A percentile compares a stretch with the other conserved stretches of the same genome.
Evolutionary conservation across 805 yeast species (phyloP).

Genomic region (Zygotorulaspora florentina): DNA sequence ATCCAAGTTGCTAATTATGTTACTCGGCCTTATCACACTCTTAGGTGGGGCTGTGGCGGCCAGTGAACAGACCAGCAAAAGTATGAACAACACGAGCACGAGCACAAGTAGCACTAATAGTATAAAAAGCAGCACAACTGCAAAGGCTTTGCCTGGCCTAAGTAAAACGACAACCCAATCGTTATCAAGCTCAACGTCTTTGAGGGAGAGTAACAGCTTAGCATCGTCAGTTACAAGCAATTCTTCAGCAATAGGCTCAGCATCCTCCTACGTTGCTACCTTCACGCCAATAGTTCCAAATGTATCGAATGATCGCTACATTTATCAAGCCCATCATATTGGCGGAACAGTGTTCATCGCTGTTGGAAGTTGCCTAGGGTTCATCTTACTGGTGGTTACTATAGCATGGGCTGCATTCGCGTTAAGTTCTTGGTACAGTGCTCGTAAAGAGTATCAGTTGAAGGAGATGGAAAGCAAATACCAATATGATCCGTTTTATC

Average conservation of each 20-base stretch:
- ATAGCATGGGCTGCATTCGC: conserved; percentile 24
- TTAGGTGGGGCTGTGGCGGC: not conserved
- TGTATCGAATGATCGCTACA: conserved; percentile 48
- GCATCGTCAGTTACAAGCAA: not conserved
- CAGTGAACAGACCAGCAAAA: not conserved
- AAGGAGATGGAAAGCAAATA: conserved; percentile 17
- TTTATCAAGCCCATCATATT: conserved; percentile 45
- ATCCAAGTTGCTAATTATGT: not conserved
- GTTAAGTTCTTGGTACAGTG: conserved; percentile 27
- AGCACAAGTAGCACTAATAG: not conserved
- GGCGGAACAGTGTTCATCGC: conserved; percentile 77
- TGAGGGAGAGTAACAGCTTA: not conserved
- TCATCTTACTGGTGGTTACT: conserved; percentile 36
- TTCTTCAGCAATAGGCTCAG: conserved; percentile 6
- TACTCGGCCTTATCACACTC: not conserved
- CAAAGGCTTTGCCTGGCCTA: not conserved
- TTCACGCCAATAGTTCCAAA: conserved; percentile 23
- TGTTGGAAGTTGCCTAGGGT: conserved; percentile 64
- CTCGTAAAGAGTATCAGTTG: conserved; percentile 28
- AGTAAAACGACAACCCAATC: not conserved
- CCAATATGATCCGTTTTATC: conserved; percentile 20
- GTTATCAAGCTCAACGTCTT: too few species aligned
- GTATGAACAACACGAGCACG: not conserved
- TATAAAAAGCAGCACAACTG: not conserved
- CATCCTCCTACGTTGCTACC: conserved; percentile 15